phyloP scores from a whole-genome alignment of 2,329 filamentous ascomycete species.

The Scytalidium sp. region DNA sequence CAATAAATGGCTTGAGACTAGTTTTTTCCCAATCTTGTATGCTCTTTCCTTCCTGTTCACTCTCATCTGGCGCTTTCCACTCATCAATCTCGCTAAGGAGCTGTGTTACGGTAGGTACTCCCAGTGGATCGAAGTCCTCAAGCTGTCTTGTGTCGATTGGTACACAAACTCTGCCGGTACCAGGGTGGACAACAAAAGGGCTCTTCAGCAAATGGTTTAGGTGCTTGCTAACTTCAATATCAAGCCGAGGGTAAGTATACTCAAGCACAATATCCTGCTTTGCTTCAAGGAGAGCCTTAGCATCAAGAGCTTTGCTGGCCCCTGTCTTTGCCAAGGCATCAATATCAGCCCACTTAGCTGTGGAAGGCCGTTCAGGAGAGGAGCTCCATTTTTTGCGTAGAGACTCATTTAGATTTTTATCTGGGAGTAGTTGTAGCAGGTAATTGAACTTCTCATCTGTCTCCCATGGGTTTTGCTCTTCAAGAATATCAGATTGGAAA shows the following conservation, averaged over 20 bases:
- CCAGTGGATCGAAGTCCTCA: conserved; percentile 81
- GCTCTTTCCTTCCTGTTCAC: conserved; percentile 42
- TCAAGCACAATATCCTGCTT: conserved; percentile 97
- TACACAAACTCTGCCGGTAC: conserved; percentile 91
- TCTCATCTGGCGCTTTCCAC: conserved; percentile 56
- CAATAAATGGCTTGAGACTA: conserved; percentile 86
- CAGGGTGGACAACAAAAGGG: conserved; percentile 94
- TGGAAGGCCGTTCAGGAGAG: conserved; percentile 71
- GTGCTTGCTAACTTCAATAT: conserved; percentile 97
- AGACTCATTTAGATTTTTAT: conserved; percentile 72
- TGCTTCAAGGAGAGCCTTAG: conserved; percentile 73
- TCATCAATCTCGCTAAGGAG: conserved; percentile 82
- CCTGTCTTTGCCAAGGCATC: conserved; percentile 78
- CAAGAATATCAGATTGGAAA: conserved; percentile 80
- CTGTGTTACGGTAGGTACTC: conserved; percentile 83
- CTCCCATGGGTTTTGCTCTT: conserved; percentile 82
- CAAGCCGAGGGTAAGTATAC: conserved; percentile 95
- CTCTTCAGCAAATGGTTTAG: conserved; percentile 97
- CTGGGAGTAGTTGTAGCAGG: conserved; percentile 81
- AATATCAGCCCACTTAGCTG: conserved; percentile 91
- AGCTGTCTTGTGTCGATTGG: conserved; percentile 77
- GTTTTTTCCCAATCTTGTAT: conserved; percentile 96
- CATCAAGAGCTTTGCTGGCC: conserved; percentile 68
- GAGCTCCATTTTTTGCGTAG: conserved; percentile 90
- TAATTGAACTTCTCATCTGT: conserved; percentile 68